Evolutionary conservation across 2,329 filamentous ascomycete species (phyloP).

Genomic region (Hypoxylon sp.): DNA sequence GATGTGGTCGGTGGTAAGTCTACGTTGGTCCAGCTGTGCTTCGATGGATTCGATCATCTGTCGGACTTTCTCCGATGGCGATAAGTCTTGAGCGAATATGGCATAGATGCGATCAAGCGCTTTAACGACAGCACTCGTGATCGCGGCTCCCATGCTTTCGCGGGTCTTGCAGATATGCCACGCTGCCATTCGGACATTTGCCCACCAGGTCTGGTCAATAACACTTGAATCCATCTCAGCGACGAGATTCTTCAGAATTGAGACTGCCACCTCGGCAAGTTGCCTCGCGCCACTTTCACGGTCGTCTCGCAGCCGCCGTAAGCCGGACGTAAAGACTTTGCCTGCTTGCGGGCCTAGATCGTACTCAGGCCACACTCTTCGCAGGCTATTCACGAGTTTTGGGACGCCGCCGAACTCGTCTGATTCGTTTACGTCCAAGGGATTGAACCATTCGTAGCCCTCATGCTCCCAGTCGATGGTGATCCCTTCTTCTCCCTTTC

Average conservation of each 20-base stretch:
- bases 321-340: constrained; percentile 59
- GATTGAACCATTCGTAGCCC: constrained; percentile 69
- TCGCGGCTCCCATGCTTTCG: constrained; percentile 75
- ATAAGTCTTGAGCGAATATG: constrained; percentile 43
- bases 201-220: constrained; percentile 65
- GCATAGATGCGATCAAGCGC: constrained; percentile 59
- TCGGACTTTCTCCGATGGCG: constrained; percentile 46
- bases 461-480: constrained; percentile 73
- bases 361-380: constrained; percentile 70
- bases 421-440: constrained; percentile 62
- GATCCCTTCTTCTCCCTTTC: constrained; percentile 61
- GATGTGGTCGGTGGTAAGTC: constrained; percentile 49
- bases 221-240: constrained; percentile 49
- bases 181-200: constrained; percentile 64
- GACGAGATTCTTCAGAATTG: constrained; percentile 63
- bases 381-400: constrained; percentile 67
- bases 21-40: constrained; percentile 43
- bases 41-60: constrained; percentile 44
- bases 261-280: constrained; percentile 67
- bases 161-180: constrained; percentile 76
- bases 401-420: constrained; percentile 67
- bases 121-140: constrained; percentile 63
- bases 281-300: constrained; percentile 71
- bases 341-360: constrained; percentile 63
- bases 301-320: constrained; percentile 66